Conservation (phyloP, 2,329 filamentous ascomycete species). For the Cercospora sojina region DNA sequence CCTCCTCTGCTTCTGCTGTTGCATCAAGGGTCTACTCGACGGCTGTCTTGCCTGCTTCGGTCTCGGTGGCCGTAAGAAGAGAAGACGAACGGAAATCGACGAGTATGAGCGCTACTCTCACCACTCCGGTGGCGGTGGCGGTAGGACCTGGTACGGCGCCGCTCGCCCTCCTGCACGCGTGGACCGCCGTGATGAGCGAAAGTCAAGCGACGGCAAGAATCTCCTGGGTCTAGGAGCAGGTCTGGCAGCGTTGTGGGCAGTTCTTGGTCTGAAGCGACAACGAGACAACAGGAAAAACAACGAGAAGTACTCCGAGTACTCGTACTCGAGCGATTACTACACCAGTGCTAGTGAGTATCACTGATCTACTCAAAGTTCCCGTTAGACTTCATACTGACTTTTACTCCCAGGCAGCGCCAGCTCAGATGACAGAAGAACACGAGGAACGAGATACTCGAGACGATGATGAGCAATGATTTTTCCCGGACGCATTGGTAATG, state of each 20-base stretch:
- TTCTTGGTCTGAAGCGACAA: constrained; percentile 48
- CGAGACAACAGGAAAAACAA: constrained; percentile 41
- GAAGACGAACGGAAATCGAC: constrained; percentile 58
- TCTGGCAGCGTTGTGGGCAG: constrained; percentile 46
- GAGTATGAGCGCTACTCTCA: constrained; percentile 62
- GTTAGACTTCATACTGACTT: constrained; percentile 17
- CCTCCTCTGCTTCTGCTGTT: constrained; percentile 73
- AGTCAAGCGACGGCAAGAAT: constrained; percentile 36
- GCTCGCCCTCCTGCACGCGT: constrained; percentile 33
- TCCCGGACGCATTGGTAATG: not conserved
- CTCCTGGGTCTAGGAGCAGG: constrained; percentile 43
- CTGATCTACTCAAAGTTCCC: not conserved
- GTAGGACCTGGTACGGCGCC: constrained; percentile 51
- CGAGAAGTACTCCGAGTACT: constrained; percentile 44
- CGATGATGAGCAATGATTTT: constrained; percentile 17
- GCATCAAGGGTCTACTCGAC: constrained; percentile 55
- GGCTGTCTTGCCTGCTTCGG: constrained; percentile 61
- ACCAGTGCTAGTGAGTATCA: constrained; percentile 48
- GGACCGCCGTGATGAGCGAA: constrained; percentile 40
- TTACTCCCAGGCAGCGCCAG: constrained; percentile 26
- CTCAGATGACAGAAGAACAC: constrained; percentile 29
- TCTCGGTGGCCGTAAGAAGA: constrained; percentile 50
- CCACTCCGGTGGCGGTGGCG: constrained; percentile 47
- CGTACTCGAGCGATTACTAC: constrained; percentile 48
- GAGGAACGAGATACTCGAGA: constrained; percentile 22